Evolutionary conservation across 768 basidiomycete species (phyloP).

Genomic region (Phlebiopsis flavidoalba): DNA sequence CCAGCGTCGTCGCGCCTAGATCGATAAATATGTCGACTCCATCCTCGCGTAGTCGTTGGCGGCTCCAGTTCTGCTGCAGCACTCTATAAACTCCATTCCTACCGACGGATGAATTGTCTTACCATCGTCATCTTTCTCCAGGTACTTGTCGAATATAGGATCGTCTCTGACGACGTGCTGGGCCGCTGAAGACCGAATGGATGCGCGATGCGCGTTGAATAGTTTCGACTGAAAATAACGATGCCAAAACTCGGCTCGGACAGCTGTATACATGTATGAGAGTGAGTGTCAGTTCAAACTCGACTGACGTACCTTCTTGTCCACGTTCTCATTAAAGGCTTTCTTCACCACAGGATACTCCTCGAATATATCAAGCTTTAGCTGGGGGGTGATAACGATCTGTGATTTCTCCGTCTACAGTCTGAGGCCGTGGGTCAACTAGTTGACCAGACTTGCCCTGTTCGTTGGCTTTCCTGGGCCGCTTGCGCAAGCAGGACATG

Average conservation of each 20-base stretch:
- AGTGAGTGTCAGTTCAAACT: not conserved
- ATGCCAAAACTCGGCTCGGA: constrained; percentile 92
- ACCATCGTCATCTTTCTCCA: constrained; percentile 97
- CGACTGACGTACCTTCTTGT: constrained; percentile 54
- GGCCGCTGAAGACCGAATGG: constrained; percentile 79
- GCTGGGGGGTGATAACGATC: constrained; percentile 84
- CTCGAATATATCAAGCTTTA: constrained; percentile 95
- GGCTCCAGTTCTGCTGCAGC: constrained; percentile 73
- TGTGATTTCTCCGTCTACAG: constrained; percentile 85
- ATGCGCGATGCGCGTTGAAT: constrained; percentile 92
- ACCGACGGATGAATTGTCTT: constrained; percentile 14
- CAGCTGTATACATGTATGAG: constrained; percentile 43
- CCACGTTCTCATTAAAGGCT: constrained; percentile 92
- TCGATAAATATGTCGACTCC: constrained; percentile 76
- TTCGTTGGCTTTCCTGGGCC: constrained; percentile 65
- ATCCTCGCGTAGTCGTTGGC: constrained; percentile 56
- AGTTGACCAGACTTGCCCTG: constrained; percentile 82
- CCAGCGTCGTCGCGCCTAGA: constrained; percentile 72
- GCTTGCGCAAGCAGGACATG: constrained; percentile 74
- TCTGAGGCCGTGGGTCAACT: constrained; percentile 84
- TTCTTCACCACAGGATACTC: constrained; percentile 94
- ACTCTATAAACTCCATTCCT: no score
- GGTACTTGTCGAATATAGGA: constrained; percentile 90
- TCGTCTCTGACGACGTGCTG: constrained; percentile 88
- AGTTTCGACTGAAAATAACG: constrained; percentile 95